Percentiles rank a stretch among this genome's conserved stretches.
These are phyloP conservation scores for Neospora caninum DNA, from an alignment of 169 alveolate genomes.

Conservation along the genomic window DNA sequence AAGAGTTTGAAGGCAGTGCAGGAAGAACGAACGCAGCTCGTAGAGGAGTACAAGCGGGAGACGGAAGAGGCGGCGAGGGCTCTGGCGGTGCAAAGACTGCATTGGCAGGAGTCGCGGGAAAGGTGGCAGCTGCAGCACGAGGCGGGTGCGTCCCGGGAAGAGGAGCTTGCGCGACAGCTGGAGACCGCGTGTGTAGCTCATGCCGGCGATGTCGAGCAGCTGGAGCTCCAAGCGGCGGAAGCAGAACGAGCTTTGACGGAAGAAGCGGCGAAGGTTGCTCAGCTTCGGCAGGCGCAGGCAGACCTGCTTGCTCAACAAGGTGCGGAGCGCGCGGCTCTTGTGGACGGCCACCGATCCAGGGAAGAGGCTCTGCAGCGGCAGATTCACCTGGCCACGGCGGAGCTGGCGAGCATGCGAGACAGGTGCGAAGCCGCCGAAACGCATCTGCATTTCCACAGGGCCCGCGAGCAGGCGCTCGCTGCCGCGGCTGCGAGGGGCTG, in stretches of 20 bases:
- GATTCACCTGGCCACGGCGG: too few species aligned
- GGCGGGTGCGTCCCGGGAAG: background rate
- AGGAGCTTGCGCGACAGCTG: background rate
- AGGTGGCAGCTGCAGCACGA: background rate
- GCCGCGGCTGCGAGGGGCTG: background rate
- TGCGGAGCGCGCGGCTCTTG: background rate
- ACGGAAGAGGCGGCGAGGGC: background rate
- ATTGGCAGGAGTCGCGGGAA: background rate
- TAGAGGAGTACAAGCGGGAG: background rate
- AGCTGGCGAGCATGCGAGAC: too few species aligned
- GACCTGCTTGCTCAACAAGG: background rate
- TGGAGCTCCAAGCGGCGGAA: background rate
- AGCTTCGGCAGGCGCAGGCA: background rate
- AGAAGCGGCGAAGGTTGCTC: background rate
- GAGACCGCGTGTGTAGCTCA: background rate
- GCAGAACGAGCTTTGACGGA: background rate
- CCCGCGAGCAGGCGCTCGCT: background rate
- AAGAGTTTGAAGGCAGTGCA: background rate
- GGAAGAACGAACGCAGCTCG: background rate
- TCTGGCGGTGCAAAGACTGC: background rate
- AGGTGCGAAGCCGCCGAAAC: too few species aligned
- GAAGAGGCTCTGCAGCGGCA: too few species aligned
- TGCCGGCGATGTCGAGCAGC: background rate
- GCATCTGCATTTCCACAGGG: too few species aligned
- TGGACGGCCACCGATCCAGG: too few species aligned